Evolutionary conservation across 1,284 basidiomycete species (phyloP).

Genomic region (Irpex rosettiformis): DNA sequence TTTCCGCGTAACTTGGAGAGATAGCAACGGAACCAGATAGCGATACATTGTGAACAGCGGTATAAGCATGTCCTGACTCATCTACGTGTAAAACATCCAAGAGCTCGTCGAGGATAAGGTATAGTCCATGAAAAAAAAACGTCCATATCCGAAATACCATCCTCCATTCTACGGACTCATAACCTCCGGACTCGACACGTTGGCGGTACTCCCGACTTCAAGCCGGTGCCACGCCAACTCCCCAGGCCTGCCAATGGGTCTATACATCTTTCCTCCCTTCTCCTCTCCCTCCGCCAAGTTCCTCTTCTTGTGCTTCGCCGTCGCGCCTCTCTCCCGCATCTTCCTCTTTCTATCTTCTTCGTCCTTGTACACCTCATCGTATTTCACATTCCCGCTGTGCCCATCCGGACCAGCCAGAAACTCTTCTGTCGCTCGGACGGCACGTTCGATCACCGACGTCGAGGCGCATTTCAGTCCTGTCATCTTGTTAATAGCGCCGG

Average conservation of each 20-base stretch:
- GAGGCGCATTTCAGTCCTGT: constrained; percentile 21
- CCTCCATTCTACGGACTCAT: not conserved
- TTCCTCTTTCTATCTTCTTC: constrained; percentile 11
- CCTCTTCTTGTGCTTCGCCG: constrained; percentile 7
- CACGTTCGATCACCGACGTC: constrained; percentile 7
- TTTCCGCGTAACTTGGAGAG: no score
- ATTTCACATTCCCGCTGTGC: constrained; percentile 11
- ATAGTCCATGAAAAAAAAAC: not conserved
- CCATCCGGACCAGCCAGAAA: constrained; percentile 9
- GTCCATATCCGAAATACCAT: not conserved
- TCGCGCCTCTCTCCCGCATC: constrained; percentile 8
- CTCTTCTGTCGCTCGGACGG: constrained; percentile 12
- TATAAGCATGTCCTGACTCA: not conserved
- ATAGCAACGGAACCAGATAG: not conserved
- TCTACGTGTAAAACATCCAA: not conserved
- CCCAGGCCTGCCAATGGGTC: constrained; percentile 12
- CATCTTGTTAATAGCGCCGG: constrained; percentile 39
- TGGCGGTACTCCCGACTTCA: not conserved
- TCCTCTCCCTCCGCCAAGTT: constrained; percentile 10
- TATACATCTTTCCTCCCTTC: constrained; percentile 14
- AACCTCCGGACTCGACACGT: not conserved
- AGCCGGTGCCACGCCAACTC: constrained; percentile 14
- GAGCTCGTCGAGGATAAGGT: not conserved
- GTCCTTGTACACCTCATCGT: constrained; percentile 12
- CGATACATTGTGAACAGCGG: not conserved